Evolutionary conservation across 306 rosid species (phyloP), one percentile per base, ranked within the genome.

Genomic region (Quercus berberidifolia): DNA sequence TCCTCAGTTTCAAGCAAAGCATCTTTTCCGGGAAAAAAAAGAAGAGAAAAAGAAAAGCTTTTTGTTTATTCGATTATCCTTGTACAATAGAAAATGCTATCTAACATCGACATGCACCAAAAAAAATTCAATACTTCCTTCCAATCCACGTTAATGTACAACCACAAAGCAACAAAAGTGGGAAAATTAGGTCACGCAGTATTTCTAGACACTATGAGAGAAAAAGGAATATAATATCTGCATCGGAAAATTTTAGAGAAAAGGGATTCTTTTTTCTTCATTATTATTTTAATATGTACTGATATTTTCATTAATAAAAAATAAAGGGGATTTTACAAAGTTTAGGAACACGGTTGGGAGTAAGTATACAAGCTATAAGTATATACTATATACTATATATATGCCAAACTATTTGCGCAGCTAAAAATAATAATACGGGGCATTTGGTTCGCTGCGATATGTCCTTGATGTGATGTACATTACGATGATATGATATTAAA

Each of bases 391-490:
- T 41, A 41, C 3, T 41, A 41, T 8, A 30, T 8, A 41, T 41
- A 41, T 41, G 46, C 11, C 46, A 41, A 41, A 41, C 46, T 41
- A 41, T 41, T 2, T 41, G 46, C 0, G 46, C 1, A 8, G 11
- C 46, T 8, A 0, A 41, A 38, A 38, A 38, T 8, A 41, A 41
- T 7, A 8, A 41, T 8, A 41, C 0, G 1, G 1, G 11, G 0
- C 0, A 41, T 41, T 41, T 41, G 11, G 11, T 7, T 41, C 0
- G 0, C 0, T 41, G 0, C 8, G 0, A 41, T 41, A 0, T 41
- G 0, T 41, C 0, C 0, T 8, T 41, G 0, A 41, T 8, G 0
- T 41, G 46, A 41, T 41, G 3, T 41, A 41, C 1, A 41, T 8
- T 0, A 41, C 3, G 3, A 41, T 41, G 0, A 8, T 8, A 41